Evolutionary conservation across 1,139 yeast species (phyloP).

Genomic region (Blastobotrys petasosporus): DNA sequence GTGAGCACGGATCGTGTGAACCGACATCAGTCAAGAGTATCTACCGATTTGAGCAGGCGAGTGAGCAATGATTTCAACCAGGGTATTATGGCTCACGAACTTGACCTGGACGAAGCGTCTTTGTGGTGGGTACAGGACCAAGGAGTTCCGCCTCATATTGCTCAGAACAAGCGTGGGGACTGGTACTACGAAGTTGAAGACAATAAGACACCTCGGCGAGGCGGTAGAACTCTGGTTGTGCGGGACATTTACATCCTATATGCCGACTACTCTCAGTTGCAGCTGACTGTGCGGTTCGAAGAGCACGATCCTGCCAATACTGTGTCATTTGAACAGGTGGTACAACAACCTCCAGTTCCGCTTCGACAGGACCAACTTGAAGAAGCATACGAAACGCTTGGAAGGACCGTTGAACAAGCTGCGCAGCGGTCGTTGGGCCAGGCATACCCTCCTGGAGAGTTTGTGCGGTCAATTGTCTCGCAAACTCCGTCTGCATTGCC

Average conservation of each 20-base stretch:
- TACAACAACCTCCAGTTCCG: slow-evolving; percentile 42
- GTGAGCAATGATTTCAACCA: slow-evolving; percentile 12
- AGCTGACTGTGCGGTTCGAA: slow-evolving; percentile 50
- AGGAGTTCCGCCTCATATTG: slow-evolving; percentile 54
- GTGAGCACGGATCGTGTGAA: slow-evolving; percentile 10
- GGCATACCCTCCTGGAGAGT: slow-evolving; percentile 23
- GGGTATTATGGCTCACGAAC: slow-evolving; percentile 24
- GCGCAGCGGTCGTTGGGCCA: slow-evolving; percentile 26
- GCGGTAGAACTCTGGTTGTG: slow-evolving; percentile 44
- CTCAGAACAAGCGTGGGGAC: slow-evolving; percentile 38
- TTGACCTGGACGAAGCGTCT: slow-evolving; percentile 36
- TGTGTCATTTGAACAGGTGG: slow-evolving; percentile 42
- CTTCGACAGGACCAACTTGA: slow-evolving; percentile 47
- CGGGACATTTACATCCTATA: slow-evolving; percentile 70
- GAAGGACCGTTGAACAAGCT: slow-evolving; percentile 24
- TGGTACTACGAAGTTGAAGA: slow-evolving; percentile 61
- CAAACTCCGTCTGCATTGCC: slow-evolving; percentile 42
- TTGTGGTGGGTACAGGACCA: slow-evolving; percentile 61
- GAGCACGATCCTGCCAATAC: slow-evolving; percentile 50
- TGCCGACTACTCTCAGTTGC: slow-evolving; percentile 65
- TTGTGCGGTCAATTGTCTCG: slow-evolving; percentile 32
- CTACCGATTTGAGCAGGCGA: slow-evolving; percentile 9
- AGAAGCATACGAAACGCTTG: slow-evolving; percentile 42
- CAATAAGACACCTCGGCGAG: slow-evolving; percentile 50
- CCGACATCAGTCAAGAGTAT: slow-evolving; percentile 5